Conservation (phyloP, 495 filamentous ascomycete species). For the Aspergillus hancockii region DNA sequence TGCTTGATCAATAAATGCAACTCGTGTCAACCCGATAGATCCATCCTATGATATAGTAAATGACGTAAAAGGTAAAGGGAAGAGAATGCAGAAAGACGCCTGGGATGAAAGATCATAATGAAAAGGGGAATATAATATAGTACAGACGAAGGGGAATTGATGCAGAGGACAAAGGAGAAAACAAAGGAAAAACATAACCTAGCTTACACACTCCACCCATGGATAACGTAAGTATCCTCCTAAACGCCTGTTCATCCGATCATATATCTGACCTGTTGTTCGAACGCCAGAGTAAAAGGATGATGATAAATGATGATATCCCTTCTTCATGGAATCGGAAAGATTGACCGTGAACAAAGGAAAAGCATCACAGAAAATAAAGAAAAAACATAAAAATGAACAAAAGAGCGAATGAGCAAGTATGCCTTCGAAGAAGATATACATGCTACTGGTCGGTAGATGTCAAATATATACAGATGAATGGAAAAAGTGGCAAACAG, state of each 20-base stretch:
- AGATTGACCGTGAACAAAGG: neutral
- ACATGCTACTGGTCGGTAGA: conserved; percentile 9
- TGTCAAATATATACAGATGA: conserved; percentile 16
- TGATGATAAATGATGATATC: neutral
- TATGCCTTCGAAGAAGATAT: neutral
- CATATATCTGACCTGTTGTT: conserved; percentile 1
- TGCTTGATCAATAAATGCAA: neutral
- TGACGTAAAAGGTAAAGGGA: neutral
- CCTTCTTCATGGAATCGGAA: conserved; percentile 4
- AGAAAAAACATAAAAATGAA: neutral
- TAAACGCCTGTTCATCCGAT: neutral
- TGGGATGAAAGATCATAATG: neutral
- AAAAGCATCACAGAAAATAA: conserved; percentile 3
- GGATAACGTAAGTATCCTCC: neutral
- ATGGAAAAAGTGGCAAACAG: conserved; percentile 7
- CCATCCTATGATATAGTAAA: neutral
- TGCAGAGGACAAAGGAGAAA: conserved; percentile 13
- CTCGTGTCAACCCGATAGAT: neutral
- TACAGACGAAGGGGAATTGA: conserved; percentile 14
- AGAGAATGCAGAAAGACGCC: neutral
- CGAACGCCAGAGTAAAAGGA: neutral
- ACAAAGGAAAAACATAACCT: conserved; percentile 7
- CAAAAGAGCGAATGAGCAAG: neutral
- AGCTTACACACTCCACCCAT: conserved; percentile 1
- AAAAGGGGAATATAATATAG: conserved; percentile 11